Conservation (phyloP, 345 rosid genomes). For the Clausena lansium region DNA sequence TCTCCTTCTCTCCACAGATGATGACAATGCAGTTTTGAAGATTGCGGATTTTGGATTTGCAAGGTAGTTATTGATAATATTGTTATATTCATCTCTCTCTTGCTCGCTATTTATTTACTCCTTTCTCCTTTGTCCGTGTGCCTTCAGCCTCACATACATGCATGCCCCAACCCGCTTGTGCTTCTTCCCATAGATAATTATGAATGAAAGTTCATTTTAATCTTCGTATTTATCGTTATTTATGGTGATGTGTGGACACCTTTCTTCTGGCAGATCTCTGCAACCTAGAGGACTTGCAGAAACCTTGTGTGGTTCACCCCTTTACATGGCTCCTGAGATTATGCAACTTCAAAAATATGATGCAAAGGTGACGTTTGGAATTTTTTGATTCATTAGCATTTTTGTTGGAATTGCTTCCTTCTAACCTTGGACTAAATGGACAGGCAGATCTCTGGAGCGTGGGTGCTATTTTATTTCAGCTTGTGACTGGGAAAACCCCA, state of each 20-base stretch:
- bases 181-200: neutral
- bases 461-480: slow-evolving; percentile 94
- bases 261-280: slow-evolving; percentile 61
- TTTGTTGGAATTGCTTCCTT: slow-evolving; percentile 17
- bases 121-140: neutral
- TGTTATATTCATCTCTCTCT: neutral
- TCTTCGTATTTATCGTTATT: neutral
- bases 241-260: neutral
- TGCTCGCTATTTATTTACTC: neutral
- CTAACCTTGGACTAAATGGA: slow-evolving; percentile 42
- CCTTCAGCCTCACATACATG: neutral
- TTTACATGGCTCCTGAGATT: slow-evolving; percentile 99
- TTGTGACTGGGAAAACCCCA: slow-evolving; percentile 91
- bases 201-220: neutral
- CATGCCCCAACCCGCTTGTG: neutral
- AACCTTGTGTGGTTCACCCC: slow-evolving; percentile 97
- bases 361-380: slow-evolving; percentile 71
- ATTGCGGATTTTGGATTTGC: slow-evolving; percentile 99
- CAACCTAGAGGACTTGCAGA: slow-evolving; percentile 95
- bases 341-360: slow-evolving; percentile 98
- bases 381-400: neutral
- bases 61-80: slow-evolving; percentile 47
- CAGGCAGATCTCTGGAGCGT: slow-evolving; percentile 99
- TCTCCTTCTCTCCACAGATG: slow-evolving; percentile 82
- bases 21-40: slow-evolving; percentile 63